Evolutionary conservation across 495 filamentous ascomycete species (phyloP).

Genomic region (Talaromyces adpressus): DNA sequence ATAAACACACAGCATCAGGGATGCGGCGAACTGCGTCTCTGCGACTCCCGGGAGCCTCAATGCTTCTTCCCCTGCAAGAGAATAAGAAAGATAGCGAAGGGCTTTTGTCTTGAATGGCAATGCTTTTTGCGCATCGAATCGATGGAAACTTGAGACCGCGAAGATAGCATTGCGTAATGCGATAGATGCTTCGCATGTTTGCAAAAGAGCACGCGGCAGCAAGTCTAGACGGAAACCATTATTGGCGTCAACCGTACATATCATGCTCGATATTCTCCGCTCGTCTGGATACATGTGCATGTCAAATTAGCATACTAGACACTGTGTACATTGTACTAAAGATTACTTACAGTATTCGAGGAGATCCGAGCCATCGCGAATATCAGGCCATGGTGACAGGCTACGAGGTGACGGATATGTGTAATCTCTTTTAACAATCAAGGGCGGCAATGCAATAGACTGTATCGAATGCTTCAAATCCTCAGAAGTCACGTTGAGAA

Average conservation of each 20-base stretch:
- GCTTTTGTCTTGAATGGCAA: conserved; percentile 2
- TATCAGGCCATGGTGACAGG: not conserved
- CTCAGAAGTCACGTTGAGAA: not conserved
- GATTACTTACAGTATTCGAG: not conserved
- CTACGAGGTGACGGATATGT: not conserved
- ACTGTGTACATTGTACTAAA: not conserved
- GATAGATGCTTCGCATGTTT: not conserved
- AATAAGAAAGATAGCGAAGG: not conserved
- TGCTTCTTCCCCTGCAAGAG: not conserved
- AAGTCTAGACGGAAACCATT: conserved; percentile 2
- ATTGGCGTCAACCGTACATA: conserved; percentile 3
- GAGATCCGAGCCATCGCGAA: not conserved
- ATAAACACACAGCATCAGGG: conserved; percentile 6
- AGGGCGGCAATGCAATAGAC: not conserved
- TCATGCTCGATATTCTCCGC: conserved; percentile 1
- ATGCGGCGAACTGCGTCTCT: conserved; percentile 1
- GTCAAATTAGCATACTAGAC: not conserved
- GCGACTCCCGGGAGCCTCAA: not conserved
- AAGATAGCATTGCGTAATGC: conserved; percentile 4
- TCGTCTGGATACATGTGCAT: not conserved
- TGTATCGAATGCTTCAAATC: not conserved
- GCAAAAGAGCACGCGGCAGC: not conserved
- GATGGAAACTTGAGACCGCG: not conserved
- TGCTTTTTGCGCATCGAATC: not conserved
- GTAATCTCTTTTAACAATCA: not conserved